A percentile compares a stretch with the other conserved stretches of the same genome.
Evolutionary conservation across 2,329 filamentous ascomycete genomes (phyloP).

Genomic region (Ophiostoma perfectum): DNA sequence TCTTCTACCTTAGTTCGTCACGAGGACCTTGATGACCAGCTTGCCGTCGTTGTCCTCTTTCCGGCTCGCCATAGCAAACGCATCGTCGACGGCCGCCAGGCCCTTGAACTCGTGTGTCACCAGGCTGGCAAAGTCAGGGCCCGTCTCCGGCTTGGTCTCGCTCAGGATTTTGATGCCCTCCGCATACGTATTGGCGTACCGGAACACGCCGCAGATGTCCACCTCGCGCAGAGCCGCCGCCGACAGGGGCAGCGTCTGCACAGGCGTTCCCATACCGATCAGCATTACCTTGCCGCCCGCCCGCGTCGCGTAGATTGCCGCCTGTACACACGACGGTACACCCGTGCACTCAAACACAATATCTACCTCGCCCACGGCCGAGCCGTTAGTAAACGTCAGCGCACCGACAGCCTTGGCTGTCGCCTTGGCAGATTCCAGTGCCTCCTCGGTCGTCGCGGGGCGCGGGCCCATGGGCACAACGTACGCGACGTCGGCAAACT

Average conservation of each 20-base stretch:
- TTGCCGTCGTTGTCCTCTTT: constrained; percentile 64
- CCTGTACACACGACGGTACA: constrained; percentile 56
- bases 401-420: constrained; percentile 14
- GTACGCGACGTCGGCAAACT: constrained; percentile 50
- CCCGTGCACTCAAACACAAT: constrained; percentile 26
- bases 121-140: constrained; percentile 62
- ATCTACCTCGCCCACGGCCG: constrained; percentile 20
- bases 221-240: constrained; percentile 64
- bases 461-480: constrained; percentile 44
- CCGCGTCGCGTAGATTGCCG: constrained; percentile 62
- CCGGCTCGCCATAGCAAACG: constrained; percentile 67
- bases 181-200: constrained; percentile 70
- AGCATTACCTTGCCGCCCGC: constrained; percentile 65
- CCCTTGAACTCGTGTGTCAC: constrained; percentile 67
- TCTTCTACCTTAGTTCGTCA: constrained; percentile 30
- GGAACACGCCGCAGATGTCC: constrained; percentile 65
- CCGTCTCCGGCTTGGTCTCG: constrained; percentile 38
- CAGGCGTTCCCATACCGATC: constrained; percentile 67
- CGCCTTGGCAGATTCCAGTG: constrained; percentile 47
- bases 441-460: constrained; percentile 47
- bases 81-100: constrained; percentile 56
- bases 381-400: constrained; percentile 3
- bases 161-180: constrained; percentile 45
- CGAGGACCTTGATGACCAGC: constrained; percentile 69
- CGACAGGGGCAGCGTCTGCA: constrained; percentile 64